phyloP scores from a whole-genome alignment of 805 yeast species.

The Naumovozyma baii region DNA sequence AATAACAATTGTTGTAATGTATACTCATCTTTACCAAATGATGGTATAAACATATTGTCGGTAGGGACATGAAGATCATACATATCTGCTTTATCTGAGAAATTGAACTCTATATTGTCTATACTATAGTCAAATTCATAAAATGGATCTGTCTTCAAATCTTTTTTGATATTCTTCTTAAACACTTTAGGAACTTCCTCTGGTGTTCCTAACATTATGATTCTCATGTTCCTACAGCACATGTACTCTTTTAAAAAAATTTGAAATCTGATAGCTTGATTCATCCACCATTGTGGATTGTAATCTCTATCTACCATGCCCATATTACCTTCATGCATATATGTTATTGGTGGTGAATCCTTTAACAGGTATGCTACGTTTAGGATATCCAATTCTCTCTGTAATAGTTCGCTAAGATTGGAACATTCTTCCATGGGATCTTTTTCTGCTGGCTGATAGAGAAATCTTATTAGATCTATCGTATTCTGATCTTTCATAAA shows the following conservation, averaged over 20 bases:
- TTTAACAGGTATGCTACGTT: conserved; percentile 36
- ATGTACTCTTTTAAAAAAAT: conserved; percentile 27
- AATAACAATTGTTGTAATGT: conserved; percentile 17
- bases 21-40: conserved; percentile 3
- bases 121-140: conserved; percentile 37
- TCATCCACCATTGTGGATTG: conserved; percentile 34
- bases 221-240: conserved; percentile 25
- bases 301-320: conserved; percentile 26
- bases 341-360: conserved; percentile 30
- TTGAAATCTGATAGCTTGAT: conserved; percentile 32
- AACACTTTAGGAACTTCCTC: conserved; percentile 2
- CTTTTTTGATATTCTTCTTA: neutral
- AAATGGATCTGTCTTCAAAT: conserved; percentile 28
- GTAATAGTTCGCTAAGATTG: conserved; percentile 32
- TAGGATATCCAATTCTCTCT: conserved; percentile 27
- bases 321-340: conserved; percentile 5
- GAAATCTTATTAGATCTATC: conserved; percentile 38
- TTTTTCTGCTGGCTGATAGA: conserved; percentile 32
- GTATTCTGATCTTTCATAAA: conserved; percentile 40
- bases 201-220: conserved; percentile 30
- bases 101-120: conserved; percentile 7
- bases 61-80: conserved; percentile 8
- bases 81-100: neutral
- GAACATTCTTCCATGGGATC: conserved; percentile 44
- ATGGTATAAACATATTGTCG: conserved; percentile 11